Evolutionary conservation across 108 stramenopile species (phyloP).

Genomic region (Skeletonema potamos): DNA sequence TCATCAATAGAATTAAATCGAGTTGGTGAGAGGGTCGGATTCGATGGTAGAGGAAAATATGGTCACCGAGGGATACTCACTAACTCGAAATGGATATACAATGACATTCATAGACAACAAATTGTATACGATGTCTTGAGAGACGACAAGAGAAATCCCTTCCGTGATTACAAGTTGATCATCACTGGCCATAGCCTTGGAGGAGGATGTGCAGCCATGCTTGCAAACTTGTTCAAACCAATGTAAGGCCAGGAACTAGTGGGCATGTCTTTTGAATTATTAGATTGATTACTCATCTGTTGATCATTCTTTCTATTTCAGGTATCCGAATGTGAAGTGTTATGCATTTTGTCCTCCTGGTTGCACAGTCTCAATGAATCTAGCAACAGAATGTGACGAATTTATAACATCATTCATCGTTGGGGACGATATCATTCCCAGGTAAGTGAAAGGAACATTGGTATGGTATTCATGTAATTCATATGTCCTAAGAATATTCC

Average conservation of each 20-base stretch:
- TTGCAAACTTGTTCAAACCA: constrained; percentile 6
- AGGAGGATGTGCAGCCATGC: constrained; percentile 1
- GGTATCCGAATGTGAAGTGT: constrained; percentile 11
- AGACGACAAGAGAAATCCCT: not conserved
- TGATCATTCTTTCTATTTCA: not conserved
- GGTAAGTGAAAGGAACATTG: not conserved
- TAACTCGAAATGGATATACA: constrained; percentile 34
- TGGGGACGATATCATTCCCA: constrained; percentile 30
- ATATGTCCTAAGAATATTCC: not conserved
- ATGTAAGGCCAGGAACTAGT: not conserved
- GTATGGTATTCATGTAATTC: not conserved
- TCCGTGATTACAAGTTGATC: not conserved
- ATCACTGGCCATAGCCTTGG: constrained; percentile 17
- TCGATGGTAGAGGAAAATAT: constrained; percentile 5
- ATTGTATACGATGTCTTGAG: not conserved
- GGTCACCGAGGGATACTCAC: constrained; percentile 20
- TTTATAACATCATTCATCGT: constrained; percentile 21
- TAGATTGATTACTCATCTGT: not conserved
- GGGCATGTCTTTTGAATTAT: not conserved
- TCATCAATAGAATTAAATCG: not conserved
- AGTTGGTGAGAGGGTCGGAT: constrained; percentile 17
- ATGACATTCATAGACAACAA: constrained; percentile 14
- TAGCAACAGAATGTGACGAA: constrained; percentile 24
- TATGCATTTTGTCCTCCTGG: constrained; percentile 35
- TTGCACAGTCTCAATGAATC: constrained; percentile 15